These are phyloP conservation scores for Calonectria henricotiae DNA, from an alignment of 2,329 filamentous ascomycete species.

Conservation along the genomic window DNA sequence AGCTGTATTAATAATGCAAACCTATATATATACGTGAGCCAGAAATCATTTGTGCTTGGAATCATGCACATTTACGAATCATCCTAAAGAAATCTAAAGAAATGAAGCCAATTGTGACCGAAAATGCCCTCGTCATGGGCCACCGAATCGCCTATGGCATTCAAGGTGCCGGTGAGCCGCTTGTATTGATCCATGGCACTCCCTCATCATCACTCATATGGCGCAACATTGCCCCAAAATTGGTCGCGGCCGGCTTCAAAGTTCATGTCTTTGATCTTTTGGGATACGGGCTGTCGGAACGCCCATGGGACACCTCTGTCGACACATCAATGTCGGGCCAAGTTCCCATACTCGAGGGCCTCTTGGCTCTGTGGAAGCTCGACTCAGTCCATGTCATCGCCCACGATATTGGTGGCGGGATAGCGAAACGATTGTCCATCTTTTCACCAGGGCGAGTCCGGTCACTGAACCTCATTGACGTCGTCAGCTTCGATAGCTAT, in stretches of 20 bases:
- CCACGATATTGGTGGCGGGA: slow-evolving; percentile 56
- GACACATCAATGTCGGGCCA: slow-evolving; percentile 57
- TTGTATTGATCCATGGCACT: slow-evolving; percentile 56
- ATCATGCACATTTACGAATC: too few relatives aligned
- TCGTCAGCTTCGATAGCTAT: slow-evolving; percentile 57
- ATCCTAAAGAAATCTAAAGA: slow-evolving; percentile 2
- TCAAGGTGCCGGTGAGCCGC: slow-evolving; percentile 49
- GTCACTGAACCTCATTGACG: slow-evolving; percentile 54
- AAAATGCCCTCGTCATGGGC: slow-evolving; percentile 51
- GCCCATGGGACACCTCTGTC: slow-evolving; percentile 50
- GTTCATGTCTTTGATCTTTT: slow-evolving; percentile 55
- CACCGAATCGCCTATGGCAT: slow-evolving; percentile 53
- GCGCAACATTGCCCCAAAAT: slow-evolving; percentile 52
- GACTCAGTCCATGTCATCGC: slow-evolving; percentile 50
- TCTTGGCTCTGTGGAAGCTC: slow-evolving; percentile 52
- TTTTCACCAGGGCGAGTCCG: slow-evolving; percentile 46
- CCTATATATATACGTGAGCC: slow-evolving; percentile 32
- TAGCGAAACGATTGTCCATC: slow-evolving; percentile 53
- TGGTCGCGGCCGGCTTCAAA: slow-evolving; percentile 48
- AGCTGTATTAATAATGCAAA: slow-evolving; percentile 38
- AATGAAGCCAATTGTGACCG: slow-evolving; percentile 48
- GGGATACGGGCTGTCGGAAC: slow-evolving; percentile 56
- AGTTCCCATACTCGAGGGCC: slow-evolving; percentile 51
- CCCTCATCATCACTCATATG: slow-evolving; percentile 57
- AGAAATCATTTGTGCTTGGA: background rate